A percentile compares a stretch with the other conserved stretches of the same genome.
Conservation (phyloP, 2,329 filamentous ascomycete genomes). For the Conoideocrella luteorostrata region DNA sequence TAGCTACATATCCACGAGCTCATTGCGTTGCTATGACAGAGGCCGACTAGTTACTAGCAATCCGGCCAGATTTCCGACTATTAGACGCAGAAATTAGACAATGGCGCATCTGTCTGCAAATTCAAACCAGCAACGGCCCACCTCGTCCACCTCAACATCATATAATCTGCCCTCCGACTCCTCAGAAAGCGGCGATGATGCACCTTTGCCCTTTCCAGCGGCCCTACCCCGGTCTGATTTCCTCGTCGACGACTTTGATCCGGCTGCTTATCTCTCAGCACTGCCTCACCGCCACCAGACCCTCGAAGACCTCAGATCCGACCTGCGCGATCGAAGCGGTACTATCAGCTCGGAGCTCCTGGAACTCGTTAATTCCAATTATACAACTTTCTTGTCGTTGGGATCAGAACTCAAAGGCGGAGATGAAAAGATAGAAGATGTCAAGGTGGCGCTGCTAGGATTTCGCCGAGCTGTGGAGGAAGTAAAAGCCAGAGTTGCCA, state of each 20-base stretch:
- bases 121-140: conserved; percentile 9
- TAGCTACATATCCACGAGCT: too few species aligned
- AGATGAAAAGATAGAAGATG: conserved; percentile 85
- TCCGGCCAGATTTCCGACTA: background rate
- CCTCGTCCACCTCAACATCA: conserved; percentile 10
- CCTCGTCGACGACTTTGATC: conserved; percentile 68
- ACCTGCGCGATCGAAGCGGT: conserved; percentile 74
- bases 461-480: conserved; percentile 78
- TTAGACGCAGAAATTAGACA: background rate
- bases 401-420: conserved; percentile 79
- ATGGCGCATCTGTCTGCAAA: conserved; percentile 8
- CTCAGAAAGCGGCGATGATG: conserved; percentile 47
- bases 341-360: conserved; percentile 80
- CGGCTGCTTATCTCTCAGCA: conserved; percentile 72
- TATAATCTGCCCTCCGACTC: conserved; percentile 10
- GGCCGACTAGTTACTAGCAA: background rate
- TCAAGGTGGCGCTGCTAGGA: conserved; percentile 77
- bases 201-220: conserved; percentile 78
- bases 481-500: conserved; percentile 59
- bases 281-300: conserved; percentile 87
- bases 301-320: conserved; percentile 82
- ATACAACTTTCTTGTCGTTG: conserved; percentile 80
- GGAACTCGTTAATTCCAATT: conserved; percentile 92
- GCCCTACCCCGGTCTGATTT: conserved; percentile 82
- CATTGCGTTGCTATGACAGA: conserved; percentile 12